Percentiles rank a stretch among this genome's conserved stretches.
phyloP scores from a whole-genome alignment of 176 grass and related monocot genomes.

The Aegilops longissima region DNA sequence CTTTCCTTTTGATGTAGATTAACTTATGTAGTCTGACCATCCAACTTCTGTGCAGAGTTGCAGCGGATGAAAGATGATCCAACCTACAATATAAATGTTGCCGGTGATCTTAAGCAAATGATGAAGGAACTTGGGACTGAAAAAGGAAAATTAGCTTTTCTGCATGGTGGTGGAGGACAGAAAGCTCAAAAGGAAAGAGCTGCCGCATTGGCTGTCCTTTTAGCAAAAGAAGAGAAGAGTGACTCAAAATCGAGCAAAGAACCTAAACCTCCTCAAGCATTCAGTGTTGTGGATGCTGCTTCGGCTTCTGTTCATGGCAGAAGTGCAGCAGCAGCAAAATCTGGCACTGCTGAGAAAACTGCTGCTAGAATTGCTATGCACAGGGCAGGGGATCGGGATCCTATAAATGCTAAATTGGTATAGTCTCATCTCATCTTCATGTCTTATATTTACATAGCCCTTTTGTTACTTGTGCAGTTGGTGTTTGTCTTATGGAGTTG shows the following conservation, averaged over 20 bases:
- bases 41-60: slow-evolving; percentile 48
- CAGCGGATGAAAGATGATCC: slow-evolving; percentile 92
- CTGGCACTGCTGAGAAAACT: slow-evolving; percentile 78
- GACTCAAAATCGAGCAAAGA: slow-evolving; percentile 63
- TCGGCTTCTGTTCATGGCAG: slow-evolving; percentile 95
- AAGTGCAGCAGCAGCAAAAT: slow-evolving; percentile 88
- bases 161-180: slow-evolving; percentile 83
- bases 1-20: not conserved
- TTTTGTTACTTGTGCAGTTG: not conserved
- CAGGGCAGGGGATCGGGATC: slow-evolving; percentile 77
- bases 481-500: slow-evolving; percentile 21
- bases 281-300: slow-evolving; percentile 99
- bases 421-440: slow-evolving; percentile 26
- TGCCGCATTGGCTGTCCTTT: slow-evolving; percentile 70
- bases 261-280: slow-evolving; percentile 55
- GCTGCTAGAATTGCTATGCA: slow-evolving; percentile 93
- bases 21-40: slow-evolving; percentile 1
- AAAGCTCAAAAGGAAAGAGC: slow-evolving; percentile 97
- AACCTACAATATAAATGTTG: slow-evolving; percentile 89
- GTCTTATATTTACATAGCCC: not conserved
- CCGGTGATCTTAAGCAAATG: slow-evolving; percentile 98
- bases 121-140: slow-evolving; percentile 94
- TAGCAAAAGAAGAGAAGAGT: slow-evolving; percentile 57
- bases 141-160: slow-evolving; percentile 74
- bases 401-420: slow-evolving; percentile 96